Conservation (phyloP, 192 early-diverging fungal genomes). For the Cetraspora pellucida region DNA sequence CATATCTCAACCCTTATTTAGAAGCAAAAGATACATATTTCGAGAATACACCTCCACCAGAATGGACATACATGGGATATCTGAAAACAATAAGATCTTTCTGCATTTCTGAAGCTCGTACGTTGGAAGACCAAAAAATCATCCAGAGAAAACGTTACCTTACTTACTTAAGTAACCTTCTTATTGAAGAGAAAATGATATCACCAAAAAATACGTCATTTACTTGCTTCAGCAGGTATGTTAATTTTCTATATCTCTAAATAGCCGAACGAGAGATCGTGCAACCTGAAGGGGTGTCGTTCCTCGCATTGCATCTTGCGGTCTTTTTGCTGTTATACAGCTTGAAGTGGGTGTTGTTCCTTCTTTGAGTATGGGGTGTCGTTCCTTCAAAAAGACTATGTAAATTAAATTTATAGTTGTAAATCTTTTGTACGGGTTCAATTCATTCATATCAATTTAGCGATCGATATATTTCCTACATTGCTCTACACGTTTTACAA, state of each 20-base stretch:
- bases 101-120: not conserved
- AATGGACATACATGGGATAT: conserved; percentile 24
- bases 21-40: conserved; percentile 7
- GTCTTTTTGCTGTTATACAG: conserved; percentile 22
- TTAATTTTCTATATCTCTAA: conserved; percentile 19
- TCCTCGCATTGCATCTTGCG: conserved; percentile 1
- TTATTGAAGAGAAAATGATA: conserved; percentile 12
- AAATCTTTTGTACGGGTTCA: no score
- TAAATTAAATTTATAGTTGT: no score
- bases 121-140: not conserved
- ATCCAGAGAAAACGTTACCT: conserved; percentile 1
- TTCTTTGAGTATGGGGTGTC: conserved; percentile 21
- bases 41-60: conserved; percentile 3
- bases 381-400: conserved; percentile 19
- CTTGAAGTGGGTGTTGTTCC: conserved; percentile 1
- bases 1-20: no score
- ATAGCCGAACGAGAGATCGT: not conserved
- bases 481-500: no score
- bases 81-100: conserved; percentile 22
- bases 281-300: conserved; percentile 9
- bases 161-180: not conserved
- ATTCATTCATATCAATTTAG: no score
- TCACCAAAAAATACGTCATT: not conserved
- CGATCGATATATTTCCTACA: no score
- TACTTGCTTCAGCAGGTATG: conserved; percentile 21